These are phyloP conservation scores for Metschnikowia gelsemii DNA, from an alignment of 805 yeast genomes.

Conservation along the genomic window DNA sequence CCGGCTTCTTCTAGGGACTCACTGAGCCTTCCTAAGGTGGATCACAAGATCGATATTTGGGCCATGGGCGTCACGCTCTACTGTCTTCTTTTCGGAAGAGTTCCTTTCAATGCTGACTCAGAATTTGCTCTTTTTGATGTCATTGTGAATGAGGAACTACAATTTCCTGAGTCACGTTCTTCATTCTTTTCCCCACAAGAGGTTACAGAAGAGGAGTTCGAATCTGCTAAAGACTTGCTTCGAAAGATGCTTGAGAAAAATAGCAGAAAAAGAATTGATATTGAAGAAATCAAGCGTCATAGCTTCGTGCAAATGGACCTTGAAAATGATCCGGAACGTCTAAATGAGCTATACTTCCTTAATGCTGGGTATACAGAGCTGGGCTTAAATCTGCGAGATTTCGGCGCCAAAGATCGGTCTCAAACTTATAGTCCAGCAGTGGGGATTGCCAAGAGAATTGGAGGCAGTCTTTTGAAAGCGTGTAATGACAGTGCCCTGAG, in stretches of 20 bases:
- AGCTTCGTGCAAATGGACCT: conserved; percentile 55
- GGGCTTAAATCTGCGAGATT: neutral
- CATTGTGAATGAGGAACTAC: conserved; percentile 61
- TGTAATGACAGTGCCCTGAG: conserved; percentile 22
- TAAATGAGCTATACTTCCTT: conserved; percentile 37
- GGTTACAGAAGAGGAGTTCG: conserved; percentile 44
- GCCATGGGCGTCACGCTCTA: conserved; percentile 90
- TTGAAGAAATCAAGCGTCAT: conserved; percentile 71
- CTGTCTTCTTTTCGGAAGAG: conserved; percentile 80
- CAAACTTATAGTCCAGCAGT: conserved; percentile 77
- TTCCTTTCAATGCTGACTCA: conserved; percentile 86
- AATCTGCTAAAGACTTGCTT: conserved; percentile 59
- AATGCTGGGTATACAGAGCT: conserved; percentile 19
- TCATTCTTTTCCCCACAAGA: conserved; percentile 39
- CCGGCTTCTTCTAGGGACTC: neutral
- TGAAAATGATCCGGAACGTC: conserved; percentile 34
- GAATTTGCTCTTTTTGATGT: conserved; percentile 84
- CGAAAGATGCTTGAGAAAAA: conserved; percentile 63
- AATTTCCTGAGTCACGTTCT: conserved; percentile 49
- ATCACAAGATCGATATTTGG: conserved; percentile 93
- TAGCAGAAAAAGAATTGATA: conserved; percentile 65
- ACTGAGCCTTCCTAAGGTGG: conserved; percentile 49
- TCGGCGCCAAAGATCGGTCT: conserved; percentile 54
- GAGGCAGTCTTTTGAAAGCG: conserved; percentile 33
- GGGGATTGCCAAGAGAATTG: conserved; percentile 72